Evolutionary conservation across 805 yeast genomes (phyloP).

Genomic region (Yamadazyma paraphyllophila): DNA sequence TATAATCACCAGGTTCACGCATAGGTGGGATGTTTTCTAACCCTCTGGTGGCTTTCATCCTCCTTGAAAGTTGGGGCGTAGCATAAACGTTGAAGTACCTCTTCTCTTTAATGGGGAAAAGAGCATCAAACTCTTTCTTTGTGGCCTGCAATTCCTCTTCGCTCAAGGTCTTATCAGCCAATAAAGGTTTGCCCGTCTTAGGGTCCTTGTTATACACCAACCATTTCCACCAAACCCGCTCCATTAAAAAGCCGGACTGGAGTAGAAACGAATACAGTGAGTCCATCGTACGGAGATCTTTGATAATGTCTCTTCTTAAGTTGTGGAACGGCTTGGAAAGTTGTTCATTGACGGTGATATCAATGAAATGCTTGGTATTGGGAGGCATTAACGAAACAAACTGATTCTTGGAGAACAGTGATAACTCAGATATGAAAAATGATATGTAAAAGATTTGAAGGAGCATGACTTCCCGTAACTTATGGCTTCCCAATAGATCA

Average conservation of each 20-base stretch:
- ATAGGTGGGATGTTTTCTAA: conserved; percentile 19
- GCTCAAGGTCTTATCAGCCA: conserved; percentile 21
- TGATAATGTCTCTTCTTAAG: conserved; percentile 27
- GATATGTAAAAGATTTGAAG: conserved; percentile 31
- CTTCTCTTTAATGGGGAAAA: conserved; percentile 30
- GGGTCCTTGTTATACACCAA: conserved; percentile 36
- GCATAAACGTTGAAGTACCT: conserved; percentile 40
- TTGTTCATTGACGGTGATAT: conserved; percentile 20
- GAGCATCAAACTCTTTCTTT: conserved; percentile 16
- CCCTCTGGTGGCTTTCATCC: conserved; percentile 37
- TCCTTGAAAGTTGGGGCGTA: conserved; percentile 42
- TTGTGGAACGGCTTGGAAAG: conserved; percentile 15
- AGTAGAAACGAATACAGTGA: conserved; percentile 25
- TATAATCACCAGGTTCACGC: conserved; percentile 7
- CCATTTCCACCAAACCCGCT: conserved; percentile 42
- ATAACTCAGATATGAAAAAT: conserved; percentile 29
- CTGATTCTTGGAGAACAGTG: conserved; percentile 19
- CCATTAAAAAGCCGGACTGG: conserved; percentile 26
- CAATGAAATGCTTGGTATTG: conserved; percentile 35
- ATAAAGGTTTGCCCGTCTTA: conserved; percentile 27
- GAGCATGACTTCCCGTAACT: conserved; percentile 25
- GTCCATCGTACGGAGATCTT: conserved; percentile 22
- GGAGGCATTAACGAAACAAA: conserved; percentile 24
- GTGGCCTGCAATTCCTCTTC: conserved; percentile 15
- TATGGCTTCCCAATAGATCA: conserved; percentile 25